Evolutionary conservation across 805 yeast genomes (phyloP), one percentile per base, ranked within the genome.

Genomic region (Monosporozyma unispora): DNA sequence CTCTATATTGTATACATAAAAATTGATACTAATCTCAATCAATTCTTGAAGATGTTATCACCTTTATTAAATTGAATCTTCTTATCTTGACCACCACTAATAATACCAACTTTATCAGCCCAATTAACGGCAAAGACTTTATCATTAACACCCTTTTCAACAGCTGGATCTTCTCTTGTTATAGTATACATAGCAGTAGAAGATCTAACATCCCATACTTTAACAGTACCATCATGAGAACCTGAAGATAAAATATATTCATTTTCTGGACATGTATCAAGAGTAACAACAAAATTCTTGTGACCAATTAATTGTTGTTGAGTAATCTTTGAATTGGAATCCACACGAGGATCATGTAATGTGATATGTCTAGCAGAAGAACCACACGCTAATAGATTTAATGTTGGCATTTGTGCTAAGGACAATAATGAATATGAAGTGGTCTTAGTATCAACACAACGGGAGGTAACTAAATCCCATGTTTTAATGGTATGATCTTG

Each of bases 341-440:
- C 69, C 2, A 76, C 75, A 64, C 99, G 79, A 43, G 98, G 97
- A 66, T 93, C 99, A 62, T 88, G 95, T 53, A 93, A 73, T 48
- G 89, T 83, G 54, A 93, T 90, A 68, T 93, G 98, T 68, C 99
- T 84, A n/a, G 97, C 97, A 11, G 96, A 84, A 1, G 97, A 88
- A n/a, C 99, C 99, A 50, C 91, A 80, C 8, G 90, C 96, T 28
- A 93, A 69, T 49, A 93, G 71, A 53, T 86, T 79, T 48, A 82
- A 70, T 46, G 78, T 73, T 6, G 86, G 79, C 53, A 93, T 72
- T 56, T 82, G 82, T 28, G 81, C 73, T 27, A 90, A 68, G 0
- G 96, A 86, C 43, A 90, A 74, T 54, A 93, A 74, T 10, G 98
- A 83, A 67, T 79, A 90, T 12, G 90, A 85, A 0, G 98, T 89